Evolutionary conservation across 78 protist genomes (phyloP).

Genomic region (Polysphondylium violaceum): DNA sequence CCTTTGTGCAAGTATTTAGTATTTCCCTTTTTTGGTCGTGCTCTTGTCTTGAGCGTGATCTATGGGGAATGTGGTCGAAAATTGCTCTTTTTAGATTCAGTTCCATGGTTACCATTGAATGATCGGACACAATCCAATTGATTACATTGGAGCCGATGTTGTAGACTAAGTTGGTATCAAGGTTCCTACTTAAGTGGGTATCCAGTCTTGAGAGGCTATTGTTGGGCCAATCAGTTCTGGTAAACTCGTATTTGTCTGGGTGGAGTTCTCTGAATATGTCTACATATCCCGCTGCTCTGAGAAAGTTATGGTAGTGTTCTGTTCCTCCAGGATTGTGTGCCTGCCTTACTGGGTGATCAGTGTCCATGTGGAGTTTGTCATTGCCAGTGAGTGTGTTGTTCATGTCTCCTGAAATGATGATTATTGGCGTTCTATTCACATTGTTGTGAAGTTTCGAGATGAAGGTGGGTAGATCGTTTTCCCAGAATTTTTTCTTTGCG

Average conservation of each 20-base stretch:
- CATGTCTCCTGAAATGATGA: neutral
- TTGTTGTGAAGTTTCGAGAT: too few relatives aligned
- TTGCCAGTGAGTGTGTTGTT: too few relatives aligned
- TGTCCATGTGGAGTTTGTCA: too few relatives aligned
- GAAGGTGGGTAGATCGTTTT: neutral
- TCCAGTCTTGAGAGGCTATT: neutral
- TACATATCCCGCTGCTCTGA: neutral
- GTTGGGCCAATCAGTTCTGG: neutral
- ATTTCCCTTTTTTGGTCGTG: neutral
- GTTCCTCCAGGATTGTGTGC: neutral
- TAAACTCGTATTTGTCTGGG: neutral
- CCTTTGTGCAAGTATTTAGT: too few relatives aligned
- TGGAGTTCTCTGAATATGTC: neutral
- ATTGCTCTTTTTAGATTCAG: neutral
- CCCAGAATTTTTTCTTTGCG: neutral
- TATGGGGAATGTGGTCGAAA: neutral
- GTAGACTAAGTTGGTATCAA: neutral
- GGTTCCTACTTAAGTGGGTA: neutral
- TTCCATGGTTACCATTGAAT: neutral
- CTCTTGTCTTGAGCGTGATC: neutral
- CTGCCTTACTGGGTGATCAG: neutral
- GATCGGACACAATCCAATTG: neutral
- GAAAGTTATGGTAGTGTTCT: neutral
- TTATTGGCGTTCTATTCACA: neutral
- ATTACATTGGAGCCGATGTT: neutral